Evolutionary conservation across 2,329 filamentous ascomycete genomes (phyloP), one percentile per base, ranked within the genome.

Genomic region (Aureobasidium lini): DNA sequence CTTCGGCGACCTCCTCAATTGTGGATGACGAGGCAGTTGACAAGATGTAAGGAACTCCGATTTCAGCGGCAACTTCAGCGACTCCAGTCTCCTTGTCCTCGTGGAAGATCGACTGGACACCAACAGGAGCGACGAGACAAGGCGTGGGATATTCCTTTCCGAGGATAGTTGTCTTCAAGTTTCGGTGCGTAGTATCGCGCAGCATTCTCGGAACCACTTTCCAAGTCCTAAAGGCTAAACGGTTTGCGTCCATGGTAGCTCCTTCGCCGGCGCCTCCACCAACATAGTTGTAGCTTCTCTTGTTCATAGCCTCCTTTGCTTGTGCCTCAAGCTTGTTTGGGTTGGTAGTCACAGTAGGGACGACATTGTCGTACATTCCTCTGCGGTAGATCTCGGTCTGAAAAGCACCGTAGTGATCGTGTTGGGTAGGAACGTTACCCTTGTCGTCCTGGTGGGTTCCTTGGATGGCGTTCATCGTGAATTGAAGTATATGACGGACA

Each of bases 101-200:
- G 64, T 91, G 86, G 67, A 87, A 84, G 34, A 88, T 83, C 1
- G 76, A 75, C 65, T 90, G 86, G 0, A 89, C 85, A 0, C 88
- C 87, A 1, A 90, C 77, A 0, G 87, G 87, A 1, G 86, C 86
- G 67, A 87, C 80, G 1, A 88, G 68, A 1, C 88, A 64, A 0
- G 84, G 85, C 60, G 63, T 15, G 61, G 62, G 16, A 60, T 59
- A 40, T 62, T 64, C 53, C 49, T 52, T 4, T 61, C 67, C n/a
- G 67, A 46, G 11, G 65, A 31, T 52, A 56, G n/a, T 66, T 47
- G 57, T 65, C 62, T 6, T 63, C 57, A 15, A 63, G 42, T 59
- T 47, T 56, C 47, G 29, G 5, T 49, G 57, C 4, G 56, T 59
- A 18, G 59, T 57, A 50, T 49, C 47, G 32, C 47, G 47, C 23